phyloP scores from a whole-genome alignment of 139 green algal genomes.

The Coccomyxa sp. region DNA sequence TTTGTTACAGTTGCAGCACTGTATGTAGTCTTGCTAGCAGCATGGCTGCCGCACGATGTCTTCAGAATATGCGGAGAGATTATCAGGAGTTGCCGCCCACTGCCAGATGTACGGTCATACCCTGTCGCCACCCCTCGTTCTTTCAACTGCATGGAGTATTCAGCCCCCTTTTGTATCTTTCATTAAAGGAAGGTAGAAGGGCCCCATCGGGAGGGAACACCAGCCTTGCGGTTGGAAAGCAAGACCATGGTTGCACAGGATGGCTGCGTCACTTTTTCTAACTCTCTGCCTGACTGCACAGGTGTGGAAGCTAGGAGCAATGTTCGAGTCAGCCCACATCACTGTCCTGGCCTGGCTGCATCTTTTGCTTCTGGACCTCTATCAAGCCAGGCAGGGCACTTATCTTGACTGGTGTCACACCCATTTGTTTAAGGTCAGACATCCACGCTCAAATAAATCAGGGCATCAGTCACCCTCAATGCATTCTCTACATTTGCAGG shows the following conservation, averaged over 20 bases:
- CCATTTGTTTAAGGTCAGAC: not conserved
- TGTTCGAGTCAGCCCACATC: conserved; percentile 27
- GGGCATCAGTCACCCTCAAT: not conserved
- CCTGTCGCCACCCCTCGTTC: not conserved
- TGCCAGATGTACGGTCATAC: not conserved
- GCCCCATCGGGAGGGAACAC: not conserved
- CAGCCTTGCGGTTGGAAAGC: not conserved
- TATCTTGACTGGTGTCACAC: not conserved
- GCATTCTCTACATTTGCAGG: conserved; percentile 26
- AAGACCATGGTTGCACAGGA: not conserved
- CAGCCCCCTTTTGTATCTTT: not conserved
- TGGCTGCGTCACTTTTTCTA: conserved; percentile 2
- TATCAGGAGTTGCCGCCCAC: not conserved
- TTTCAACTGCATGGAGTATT: not conserved
- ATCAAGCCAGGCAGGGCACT: conserved; percentile 57
- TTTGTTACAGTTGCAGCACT: not conserved
- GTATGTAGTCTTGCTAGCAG: not conserved
- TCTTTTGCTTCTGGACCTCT: conserved; percentile 77
- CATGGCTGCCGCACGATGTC: not conserved
- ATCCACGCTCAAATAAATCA: not conserved
- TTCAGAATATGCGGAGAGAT: not conserved
- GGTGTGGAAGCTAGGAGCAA: not conserved
- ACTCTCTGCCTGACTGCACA: not conserved
- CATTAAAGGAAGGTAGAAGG: not conserved
- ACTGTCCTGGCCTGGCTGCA: conserved; percentile 71